Evolutionary conservation across 805 yeast genomes (phyloP), one percentile per base, ranked within the genome.

Genomic region (Zygosaccharomyces lentus): DNA sequence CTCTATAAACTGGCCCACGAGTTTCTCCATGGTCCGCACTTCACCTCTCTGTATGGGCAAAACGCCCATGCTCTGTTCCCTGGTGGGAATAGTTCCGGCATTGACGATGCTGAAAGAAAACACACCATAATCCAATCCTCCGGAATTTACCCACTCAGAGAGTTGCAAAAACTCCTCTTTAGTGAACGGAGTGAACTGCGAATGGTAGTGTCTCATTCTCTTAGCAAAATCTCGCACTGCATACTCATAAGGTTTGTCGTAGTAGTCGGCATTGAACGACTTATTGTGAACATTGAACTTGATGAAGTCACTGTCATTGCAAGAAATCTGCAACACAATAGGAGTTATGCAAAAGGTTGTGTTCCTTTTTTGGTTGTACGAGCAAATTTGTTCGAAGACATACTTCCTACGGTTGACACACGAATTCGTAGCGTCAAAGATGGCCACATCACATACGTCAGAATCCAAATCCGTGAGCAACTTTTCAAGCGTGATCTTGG

Each of bases 281-380:
- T 84, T 84, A 42, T 79, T 77, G 54, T 77, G 80, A 44, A 83
- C 80, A 63, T 84, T 84, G 61, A 62, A 84, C 48, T 76, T 70
- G 53, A 81, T 64, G 25, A 80, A 70, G 13, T 70, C 69, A 25
- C 63, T 62, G 57, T 80, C 77, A n/a, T 70, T 62, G 56, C 86
- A 80, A 51, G 77, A 73, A 24, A 84, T 75, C 57, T 84, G 85
- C 34, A 84, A 65, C 7, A 83, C 69, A 10, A 81, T 59, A 2
- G 84, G 73, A 37, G 73, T 71, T 9, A 77, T 65, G 26, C 52
- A 60, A n/a, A 66, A 50, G 4, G 36, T 48, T 2, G 55, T 42
- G 13, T 38, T 42, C 15, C 39, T 41, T 15, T 45, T 45, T 35
- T 39, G 41, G 35, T 62, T 58, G 40, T 53, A 56, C 9, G 49